Percentiles rank a stretch among this genome's conserved stretches.
These are phyloP conservation scores for Pyrenula massariospora DNA, from an alignment of 495 filamentous ascomycete species.

Conservation along the genomic window DNA sequence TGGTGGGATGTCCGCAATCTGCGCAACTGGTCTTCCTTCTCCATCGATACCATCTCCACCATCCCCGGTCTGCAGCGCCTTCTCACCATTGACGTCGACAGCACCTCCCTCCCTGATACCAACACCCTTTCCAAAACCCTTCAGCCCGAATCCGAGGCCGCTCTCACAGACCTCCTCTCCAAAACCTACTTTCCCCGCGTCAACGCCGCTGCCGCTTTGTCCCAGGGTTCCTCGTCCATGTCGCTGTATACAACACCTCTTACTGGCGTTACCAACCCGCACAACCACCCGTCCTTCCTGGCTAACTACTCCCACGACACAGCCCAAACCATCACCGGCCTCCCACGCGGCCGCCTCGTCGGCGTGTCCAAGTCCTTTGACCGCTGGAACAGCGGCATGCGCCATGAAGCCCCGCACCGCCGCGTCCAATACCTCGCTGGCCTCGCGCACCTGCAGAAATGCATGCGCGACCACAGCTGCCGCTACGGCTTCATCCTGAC, in stretches of 20 bases:
- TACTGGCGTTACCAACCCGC: constrained; percentile 34
- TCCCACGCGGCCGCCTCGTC: constrained; percentile 67
- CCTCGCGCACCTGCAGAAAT: constrained; percentile 69
- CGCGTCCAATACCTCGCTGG: constrained; percentile 78
- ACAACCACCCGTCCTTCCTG: constrained; percentile 48
- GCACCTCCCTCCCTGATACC: constrained; percentile 49
- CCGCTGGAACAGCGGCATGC: constrained; percentile 89
- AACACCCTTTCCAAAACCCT: constrained; percentile 34
- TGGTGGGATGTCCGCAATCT: constrained; percentile 94
- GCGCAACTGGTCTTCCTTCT: constrained; percentile 71
- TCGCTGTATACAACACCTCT: constrained; percentile 42
- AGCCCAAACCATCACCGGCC: constrained; percentile 58
- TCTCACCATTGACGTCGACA: constrained; percentile 57
- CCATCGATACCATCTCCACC: constrained; percentile 55
- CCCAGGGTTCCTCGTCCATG: constrained; percentile 48
- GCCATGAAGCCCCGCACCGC: constrained; percentile 64
- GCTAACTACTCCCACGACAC: constrained; percentile 62
- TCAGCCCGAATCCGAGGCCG: constrained; percentile 62
- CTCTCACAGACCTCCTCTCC: constrained; percentile 56
- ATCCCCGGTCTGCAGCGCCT: constrained; percentile 61
- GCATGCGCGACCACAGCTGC: constrained; percentile 86
- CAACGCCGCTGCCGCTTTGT: constrained; percentile 63
- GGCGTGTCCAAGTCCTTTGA: constrained; percentile 83
- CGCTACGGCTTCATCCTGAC: constrained; percentile 92
- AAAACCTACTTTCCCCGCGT: constrained; percentile 65